Evolutionary conservation across 2,329 filamentous ascomycete species (phyloP).

Genomic region (Colletotrichum lentis): DNA sequence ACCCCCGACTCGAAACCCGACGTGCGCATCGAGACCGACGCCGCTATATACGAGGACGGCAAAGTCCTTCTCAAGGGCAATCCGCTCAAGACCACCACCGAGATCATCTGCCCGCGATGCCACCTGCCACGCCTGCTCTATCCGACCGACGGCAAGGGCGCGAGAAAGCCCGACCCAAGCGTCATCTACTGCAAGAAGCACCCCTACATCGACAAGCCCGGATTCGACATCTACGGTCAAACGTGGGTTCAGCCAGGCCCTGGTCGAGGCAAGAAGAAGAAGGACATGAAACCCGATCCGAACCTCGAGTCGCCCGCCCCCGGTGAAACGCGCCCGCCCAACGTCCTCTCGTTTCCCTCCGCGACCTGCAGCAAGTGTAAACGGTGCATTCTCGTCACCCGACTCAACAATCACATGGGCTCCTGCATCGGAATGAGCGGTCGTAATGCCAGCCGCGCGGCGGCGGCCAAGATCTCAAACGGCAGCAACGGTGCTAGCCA

Average conservation of each 20-base stretch:
- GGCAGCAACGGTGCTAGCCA: constrained; percentile 59
- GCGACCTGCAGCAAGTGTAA: constrained; percentile 74
- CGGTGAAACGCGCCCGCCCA: constrained; percentile 64
- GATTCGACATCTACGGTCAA: constrained; percentile 84
- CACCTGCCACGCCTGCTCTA: constrained; percentile 77
- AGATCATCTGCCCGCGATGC: constrained; percentile 78
- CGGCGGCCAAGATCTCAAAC: constrained; percentile 70
- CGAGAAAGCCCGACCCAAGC: constrained; percentile 70
- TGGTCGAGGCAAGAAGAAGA: constrained; percentile 80
- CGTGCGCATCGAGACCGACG: constrained; percentile 70
- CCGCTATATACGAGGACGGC: constrained; percentile 74
- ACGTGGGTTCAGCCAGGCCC: constrained; percentile 78
- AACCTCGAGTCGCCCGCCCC: constrained; percentile 57
- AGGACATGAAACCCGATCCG: constrained; percentile 71
- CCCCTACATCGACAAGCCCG: constrained; percentile 78
- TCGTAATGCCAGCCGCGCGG: constrained; percentile 68
- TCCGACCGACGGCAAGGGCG: constrained; percentile 75
- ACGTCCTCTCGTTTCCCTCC: constrained; percentile 70
- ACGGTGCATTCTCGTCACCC: constrained; percentile 70
- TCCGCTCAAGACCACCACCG: constrained; percentile 73
- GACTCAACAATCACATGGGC: constrained; percentile 73
- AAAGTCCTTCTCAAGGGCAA: constrained; percentile 75
- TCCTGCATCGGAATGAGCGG: constrained; percentile 73
- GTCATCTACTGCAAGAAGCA: constrained; percentile 81
- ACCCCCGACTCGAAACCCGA: constrained; percentile 63